Conservation (phyloP, 148 eudicot genomes). For the Suaeda aralocaspica region DNA sequence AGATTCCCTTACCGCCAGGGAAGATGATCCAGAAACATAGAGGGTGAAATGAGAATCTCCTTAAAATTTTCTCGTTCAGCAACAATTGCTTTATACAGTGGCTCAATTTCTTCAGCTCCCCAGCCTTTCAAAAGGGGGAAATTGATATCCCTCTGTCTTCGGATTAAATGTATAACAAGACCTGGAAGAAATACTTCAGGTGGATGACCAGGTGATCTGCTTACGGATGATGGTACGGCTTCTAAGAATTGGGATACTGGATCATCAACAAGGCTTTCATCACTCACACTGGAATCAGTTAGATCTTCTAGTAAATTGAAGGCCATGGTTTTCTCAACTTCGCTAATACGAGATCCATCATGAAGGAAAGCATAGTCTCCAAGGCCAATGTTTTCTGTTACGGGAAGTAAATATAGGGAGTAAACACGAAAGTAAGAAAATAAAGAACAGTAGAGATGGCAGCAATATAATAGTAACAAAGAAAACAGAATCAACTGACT, state of each 20-base stretch:
- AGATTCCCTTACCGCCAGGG: constrained; percentile 87
- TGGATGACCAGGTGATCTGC: constrained; percentile 32
- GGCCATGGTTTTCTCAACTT: constrained; percentile 17
- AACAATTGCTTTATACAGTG: constrained; percentile 47
- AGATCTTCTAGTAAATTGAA: constrained; percentile 26
- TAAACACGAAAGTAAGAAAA: background rate
- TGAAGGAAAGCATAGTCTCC: constrained; percentile 30
- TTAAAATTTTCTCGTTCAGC: constrained; percentile 61
- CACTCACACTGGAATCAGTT: constrained; percentile 23
- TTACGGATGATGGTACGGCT: constrained; percentile 38
- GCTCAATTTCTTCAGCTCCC: constrained; percentile 31
- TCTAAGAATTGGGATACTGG: constrained; percentile 51
- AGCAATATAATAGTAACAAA: background rate
- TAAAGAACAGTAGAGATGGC: background rate
- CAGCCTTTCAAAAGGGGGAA: constrained; percentile 44
- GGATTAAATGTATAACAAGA: constrained; percentile 48
- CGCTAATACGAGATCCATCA: constrained; percentile 13
- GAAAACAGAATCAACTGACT: background rate
- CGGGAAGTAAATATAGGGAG: background rate
- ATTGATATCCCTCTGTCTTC: constrained; percentile 31
- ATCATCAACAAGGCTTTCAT: constrained; percentile 27
- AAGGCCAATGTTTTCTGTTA: constrained; percentile 18
- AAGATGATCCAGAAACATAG: constrained; percentile 82
- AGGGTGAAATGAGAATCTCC: constrained; percentile 60
- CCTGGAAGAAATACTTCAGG: constrained; percentile 68